Evolutionary conservation across 768 basidiomycete genomes (phyloP).

Genomic region (Fistulinella prunicolor): DNA sequence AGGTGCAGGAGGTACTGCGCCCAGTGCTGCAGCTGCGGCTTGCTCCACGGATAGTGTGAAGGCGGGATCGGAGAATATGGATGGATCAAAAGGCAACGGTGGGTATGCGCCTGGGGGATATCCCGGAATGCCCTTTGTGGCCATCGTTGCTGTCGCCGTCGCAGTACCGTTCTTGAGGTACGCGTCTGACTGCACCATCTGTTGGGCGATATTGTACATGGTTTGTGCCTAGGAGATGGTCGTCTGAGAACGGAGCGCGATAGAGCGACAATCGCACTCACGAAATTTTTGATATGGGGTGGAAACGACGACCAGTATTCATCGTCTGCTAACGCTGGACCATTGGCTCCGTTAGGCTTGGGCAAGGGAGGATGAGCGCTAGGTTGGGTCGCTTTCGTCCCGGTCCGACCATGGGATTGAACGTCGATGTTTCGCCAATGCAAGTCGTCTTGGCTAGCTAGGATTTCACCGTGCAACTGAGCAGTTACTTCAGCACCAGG

Average conservation of each 20-base stretch:
- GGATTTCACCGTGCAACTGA: conserved; percentile 54
- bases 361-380: conserved; percentile 17
- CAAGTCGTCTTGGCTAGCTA: conserved; percentile 60
- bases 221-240: conserved; percentile 48
- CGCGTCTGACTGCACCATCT: conserved; percentile 50
- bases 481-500: conserved; percentile 32
- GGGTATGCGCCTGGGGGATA: conserved; percentile 43
- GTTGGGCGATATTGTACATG: conserved; percentile 68
- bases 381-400: conserved; percentile 23
- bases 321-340: conserved; percentile 42
- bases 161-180: conserved; percentile 37
- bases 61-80: conserved; percentile 53
- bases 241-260: conserved; percentile 28
- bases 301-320: conserved; percentile 72
- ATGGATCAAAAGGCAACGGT: conserved; percentile 47
- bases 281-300: conserved; percentile 65
- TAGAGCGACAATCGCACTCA: conserved; percentile 39
- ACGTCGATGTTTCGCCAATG: conserved; percentile 43
- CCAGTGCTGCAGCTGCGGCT: conserved; percentile 38
- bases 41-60: conserved; percentile 52
- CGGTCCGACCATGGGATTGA: conserved; percentile 25
- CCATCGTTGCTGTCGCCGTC: conserved; percentile 29
- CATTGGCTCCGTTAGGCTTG: conserved; percentile 23
- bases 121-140: conserved; percentile 35
- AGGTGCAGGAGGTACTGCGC: conserved; percentile 27